Evolutionary conservation across 768 basidiomycete species (phyloP).

Genomic region (Gymnopilus dilepis): DNA sequence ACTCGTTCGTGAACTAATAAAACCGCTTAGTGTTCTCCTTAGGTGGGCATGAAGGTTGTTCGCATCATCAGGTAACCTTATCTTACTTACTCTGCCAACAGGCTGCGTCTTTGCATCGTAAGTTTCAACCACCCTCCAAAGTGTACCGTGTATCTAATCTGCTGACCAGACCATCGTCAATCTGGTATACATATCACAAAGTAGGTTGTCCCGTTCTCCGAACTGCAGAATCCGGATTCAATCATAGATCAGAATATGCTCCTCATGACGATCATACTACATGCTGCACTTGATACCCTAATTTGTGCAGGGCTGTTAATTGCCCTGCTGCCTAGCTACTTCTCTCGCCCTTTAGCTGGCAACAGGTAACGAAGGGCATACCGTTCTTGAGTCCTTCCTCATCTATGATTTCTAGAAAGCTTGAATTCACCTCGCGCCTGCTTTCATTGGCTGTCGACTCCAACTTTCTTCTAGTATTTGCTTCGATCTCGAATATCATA

Average conservation of each 20-base stretch:
- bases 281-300: neutral
- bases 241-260: neutral
- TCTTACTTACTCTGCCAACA: neutral
- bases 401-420: neutral
- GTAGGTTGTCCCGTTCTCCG: neutral
- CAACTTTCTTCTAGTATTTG: neutral
- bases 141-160: too few relatives aligned
- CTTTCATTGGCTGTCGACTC: neutral
- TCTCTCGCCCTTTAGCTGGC: too few relatives aligned
- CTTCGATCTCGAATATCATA: slow-evolving; percentile 1
- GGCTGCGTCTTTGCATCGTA: neutral
- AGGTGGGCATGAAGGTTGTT: neutral
- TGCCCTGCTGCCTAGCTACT: neutral
- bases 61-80: neutral
- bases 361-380: too few relatives aligned
- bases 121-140: too few relatives aligned
- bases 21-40: neutral
- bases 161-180: slow-evolving; percentile 2
- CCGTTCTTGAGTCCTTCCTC: too few relatives aligned
- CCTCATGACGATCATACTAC: neutral
- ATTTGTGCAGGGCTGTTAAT: slow-evolving; percentile 1
- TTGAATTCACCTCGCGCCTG: neutral
- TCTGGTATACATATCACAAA: slow-evolving; percentile 9
- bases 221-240: neutral
- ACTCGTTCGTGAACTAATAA: neutral